phyloP scores from a whole-genome alignment of 345 rosid species.

The Ceriops zippeliana region DNA sequence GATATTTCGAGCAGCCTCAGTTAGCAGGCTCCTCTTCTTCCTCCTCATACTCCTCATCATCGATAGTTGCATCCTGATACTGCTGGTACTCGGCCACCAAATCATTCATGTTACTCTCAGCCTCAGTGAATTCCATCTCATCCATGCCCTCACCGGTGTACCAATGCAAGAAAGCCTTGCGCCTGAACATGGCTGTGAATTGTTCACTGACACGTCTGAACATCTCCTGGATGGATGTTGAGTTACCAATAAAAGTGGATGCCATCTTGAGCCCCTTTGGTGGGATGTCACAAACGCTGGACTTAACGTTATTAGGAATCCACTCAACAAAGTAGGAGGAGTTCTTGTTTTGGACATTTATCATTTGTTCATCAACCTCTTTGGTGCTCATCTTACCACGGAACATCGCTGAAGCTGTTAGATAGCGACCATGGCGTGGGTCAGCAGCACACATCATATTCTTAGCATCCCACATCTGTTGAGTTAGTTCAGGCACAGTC shows the following conservation, averaged over 20 bases:
- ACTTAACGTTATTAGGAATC: constrained; percentile 3
- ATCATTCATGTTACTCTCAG: constrained; percentile 7
- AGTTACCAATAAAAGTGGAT: constrained; percentile 2
- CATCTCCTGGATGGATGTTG: constrained; percentile 4
- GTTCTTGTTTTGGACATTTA: constrained; percentile 7
- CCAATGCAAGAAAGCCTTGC: constrained; percentile 11
- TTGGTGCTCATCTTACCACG: constrained; percentile 6
- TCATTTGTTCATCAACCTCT: constrained; percentile 3
- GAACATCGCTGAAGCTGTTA: constrained; percentile 1
- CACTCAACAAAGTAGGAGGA: not conserved
- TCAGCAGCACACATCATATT: constrained; percentile 7
- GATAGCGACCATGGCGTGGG: not conserved
- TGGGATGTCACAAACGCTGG: constrained; percentile 4
- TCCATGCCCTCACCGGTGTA: constrained; percentile 5
- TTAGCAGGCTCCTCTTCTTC: constrained; percentile 7
- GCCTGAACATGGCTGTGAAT: constrained; percentile 9
- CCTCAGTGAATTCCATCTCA: constrained; percentile 1
- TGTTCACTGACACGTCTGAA: constrained; percentile 4
- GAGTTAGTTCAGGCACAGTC: constrained; percentile 1
- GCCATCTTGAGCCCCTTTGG: constrained; percentile 5
- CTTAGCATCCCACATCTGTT: constrained; percentile 7
- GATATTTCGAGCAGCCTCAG: not conserved
- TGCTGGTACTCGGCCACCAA: constrained; percentile 10
- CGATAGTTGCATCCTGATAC: constrained; percentile 4
- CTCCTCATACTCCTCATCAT: not conserved